Evolutionary conservation across 2,329 filamentous ascomycete species (phyloP).

Genomic region (Colletotrichum tropicale): DNA sequence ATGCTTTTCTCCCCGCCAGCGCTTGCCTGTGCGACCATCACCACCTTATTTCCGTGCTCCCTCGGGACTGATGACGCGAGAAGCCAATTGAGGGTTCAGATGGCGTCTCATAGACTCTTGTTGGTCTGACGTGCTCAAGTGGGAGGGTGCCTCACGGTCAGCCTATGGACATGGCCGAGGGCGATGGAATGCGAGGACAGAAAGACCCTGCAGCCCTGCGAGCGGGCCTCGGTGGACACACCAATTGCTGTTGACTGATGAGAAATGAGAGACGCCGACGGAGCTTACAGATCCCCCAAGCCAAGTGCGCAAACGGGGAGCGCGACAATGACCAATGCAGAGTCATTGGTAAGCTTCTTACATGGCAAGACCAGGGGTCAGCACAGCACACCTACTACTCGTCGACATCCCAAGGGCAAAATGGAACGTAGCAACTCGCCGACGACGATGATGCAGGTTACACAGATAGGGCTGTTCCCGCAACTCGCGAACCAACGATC

Average conservation of each 20-base stretch:
- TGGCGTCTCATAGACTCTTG: not conserved
- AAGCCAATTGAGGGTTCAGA: not conserved
- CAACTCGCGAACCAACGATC: not conserved
- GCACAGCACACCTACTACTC: not conserved
- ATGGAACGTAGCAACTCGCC: constrained; percentile 14
- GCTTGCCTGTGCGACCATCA: not conserved
- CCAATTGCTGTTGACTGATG: not conserved
- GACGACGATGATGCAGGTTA: not conserved
- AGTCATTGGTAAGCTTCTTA: not conserved
- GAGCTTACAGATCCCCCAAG: not conserved
- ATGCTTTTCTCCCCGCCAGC: not conserved
- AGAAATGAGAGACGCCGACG: not conserved
- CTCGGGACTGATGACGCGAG: not conserved
- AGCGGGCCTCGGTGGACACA: not conserved
- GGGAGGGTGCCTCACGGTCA: not conserved
- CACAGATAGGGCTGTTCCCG: constrained; percentile 7
- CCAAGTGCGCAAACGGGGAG: not conserved
- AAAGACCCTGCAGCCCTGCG: not conserved
- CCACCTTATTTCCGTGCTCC: not conserved
- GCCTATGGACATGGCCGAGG: not conserved
- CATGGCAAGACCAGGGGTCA: not conserved
- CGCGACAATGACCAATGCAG: not conserved
- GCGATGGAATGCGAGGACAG: not conserved
- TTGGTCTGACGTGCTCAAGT: not conserved
- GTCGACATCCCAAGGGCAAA: not conserved